phyloP scores from a whole-genome alignment of 495 filamentous ascomycete genomes.

The Daldinia bambusicola region DNA sequence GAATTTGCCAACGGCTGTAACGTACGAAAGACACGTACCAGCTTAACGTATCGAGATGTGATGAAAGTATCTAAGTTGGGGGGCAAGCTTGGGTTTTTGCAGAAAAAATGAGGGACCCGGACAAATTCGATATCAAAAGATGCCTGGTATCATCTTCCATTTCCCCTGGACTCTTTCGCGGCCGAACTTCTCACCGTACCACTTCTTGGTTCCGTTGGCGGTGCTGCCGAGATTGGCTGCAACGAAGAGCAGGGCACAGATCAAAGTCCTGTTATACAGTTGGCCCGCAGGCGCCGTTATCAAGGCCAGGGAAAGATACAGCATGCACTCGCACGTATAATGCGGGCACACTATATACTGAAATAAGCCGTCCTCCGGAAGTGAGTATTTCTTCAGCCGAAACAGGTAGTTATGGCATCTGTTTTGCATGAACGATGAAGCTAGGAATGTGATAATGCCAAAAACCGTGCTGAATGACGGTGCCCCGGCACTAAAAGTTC shows the following conservation, averaged over 20 bases:
- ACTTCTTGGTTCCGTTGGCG: constrained; percentile 77
- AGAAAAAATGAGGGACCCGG: constrained; percentile 49
- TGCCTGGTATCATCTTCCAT: constrained; percentile 84
- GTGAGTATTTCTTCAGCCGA: constrained; percentile 82
- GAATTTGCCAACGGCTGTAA: constrained; percentile 67
- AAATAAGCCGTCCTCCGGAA: constrained; percentile 77
- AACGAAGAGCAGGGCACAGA: constrained; percentile 76
- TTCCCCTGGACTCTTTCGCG: constrained; percentile 68
- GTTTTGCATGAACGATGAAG: constrained; percentile 81
- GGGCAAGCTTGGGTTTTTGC: constrained; percentile 69
- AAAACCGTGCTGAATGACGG: constrained; percentile 70
- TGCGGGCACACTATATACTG: constrained; percentile 81
- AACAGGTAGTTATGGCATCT: constrained; percentile 83
- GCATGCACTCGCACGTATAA: constrained; percentile 85
- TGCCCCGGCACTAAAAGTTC: constrained; percentile 46
- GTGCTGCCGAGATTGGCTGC: constrained; percentile 82
- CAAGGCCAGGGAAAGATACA: constrained; percentile 83
- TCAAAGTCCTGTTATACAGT: constrained; percentile 76
- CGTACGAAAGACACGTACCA: constrained; percentile 74
- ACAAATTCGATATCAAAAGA: constrained; percentile 64
- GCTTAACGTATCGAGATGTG: constrained; percentile 94
- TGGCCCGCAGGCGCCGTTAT: constrained; percentile 72
- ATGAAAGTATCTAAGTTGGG: constrained; percentile 83
- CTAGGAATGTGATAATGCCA: constrained; percentile 72
- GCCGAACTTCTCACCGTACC: constrained; percentile 87